A percentile compares a stretch with the other conserved stretches of the same genome.
phyloP scores from a whole-genome alignment of 257 asterid genomes.

The Scutellaria baicalensis region DNA sequence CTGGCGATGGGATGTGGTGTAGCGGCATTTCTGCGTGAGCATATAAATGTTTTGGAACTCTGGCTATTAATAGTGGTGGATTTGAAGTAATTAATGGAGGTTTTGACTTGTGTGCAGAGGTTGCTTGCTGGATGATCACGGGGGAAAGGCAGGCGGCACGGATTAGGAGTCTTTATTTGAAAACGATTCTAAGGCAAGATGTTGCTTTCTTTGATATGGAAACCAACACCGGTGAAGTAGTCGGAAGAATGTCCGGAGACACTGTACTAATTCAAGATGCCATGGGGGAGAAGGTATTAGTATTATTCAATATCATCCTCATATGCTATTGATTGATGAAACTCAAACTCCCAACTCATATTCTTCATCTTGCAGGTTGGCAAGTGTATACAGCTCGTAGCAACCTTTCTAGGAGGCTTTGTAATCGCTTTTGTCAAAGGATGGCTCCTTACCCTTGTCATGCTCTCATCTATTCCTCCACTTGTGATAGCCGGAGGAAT shows the following conservation, averaged over 20 bases:
- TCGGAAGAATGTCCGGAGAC: slow-evolving; percentile 70
- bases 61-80: no score
- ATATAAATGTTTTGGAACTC: no score
- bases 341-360: background rate
- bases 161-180: slow-evolving; percentile 50
- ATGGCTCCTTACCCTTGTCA: slow-evolving; percentile 68
- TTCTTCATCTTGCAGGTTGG: slow-evolving; percentile 40
- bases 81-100: background rate
- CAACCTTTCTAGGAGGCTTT: slow-evolving; percentile 61
- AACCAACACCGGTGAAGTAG: slow-evolving; percentile 60
- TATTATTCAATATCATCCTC: background rate
- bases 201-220: slow-evolving; percentile 77
- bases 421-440: slow-evolving; percentile 54
- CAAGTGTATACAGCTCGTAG: slow-evolving; percentile 47
- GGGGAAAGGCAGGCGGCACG: slow-evolving; percentile 88
- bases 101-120: slow-evolving; percentile 34
- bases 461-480: slow-evolving; percentile 51
- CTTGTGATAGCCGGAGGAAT: slow-evolving; percentile 43
- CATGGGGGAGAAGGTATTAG: slow-evolving; percentile 65
- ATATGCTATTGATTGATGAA: background rate
- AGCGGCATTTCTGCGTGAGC: slow-evolving; percentile 64
- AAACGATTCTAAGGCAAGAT: slow-evolving; percentile 65
- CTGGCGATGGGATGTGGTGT: slow-evolving; percentile 51
- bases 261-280: slow-evolving; percentile 75
- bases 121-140: slow-evolving; percentile 65